These are phyloP conservation scores for Elaeis guineensis DNA, from an alignment of 176 grass and related monocot genomes.

Conservation along the genomic window DNA sequence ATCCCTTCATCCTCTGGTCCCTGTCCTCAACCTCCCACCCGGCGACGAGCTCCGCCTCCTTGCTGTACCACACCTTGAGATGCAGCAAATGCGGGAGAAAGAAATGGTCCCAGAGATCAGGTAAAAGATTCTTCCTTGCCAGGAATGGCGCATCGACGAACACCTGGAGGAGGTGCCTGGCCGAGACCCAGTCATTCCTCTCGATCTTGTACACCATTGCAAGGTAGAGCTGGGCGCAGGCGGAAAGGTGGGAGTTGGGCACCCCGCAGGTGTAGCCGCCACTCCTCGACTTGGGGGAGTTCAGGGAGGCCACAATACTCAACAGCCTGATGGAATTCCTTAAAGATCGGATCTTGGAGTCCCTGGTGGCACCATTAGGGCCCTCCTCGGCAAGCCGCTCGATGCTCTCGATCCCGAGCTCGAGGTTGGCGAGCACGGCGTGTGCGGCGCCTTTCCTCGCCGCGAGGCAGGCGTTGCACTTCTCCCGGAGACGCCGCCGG, in stretches of 20 bases:
- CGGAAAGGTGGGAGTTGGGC: slow-evolving; percentile 65
- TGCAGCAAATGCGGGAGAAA: slow-evolving; percentile 91
- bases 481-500: slow-evolving; percentile 49
- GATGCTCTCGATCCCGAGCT: slow-evolving; percentile 83
- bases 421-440: slow-evolving; percentile 76
- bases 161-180: slow-evolving; percentile 81
- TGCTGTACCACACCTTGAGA: slow-evolving; percentile 81
- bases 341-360: slow-evolving; percentile 81
- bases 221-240: slow-evolving; percentile 88
- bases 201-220: slow-evolving; percentile 83
- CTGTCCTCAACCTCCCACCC: slow-evolving; percentile 29
- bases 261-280: slow-evolving; percentile 40
- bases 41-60: slow-evolving; percentile 42
- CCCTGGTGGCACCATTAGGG: slow-evolving; percentile 13
- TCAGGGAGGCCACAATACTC: slow-evolving; percentile 77
- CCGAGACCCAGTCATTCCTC: slow-evolving; percentile 57
- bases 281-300: slow-evolving; percentile 9
- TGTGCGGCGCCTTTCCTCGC: slow-evolving; percentile 20
- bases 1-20: slow-evolving; percentile 37
- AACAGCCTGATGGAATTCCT: slow-evolving; percentile 85
- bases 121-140: slow-evolving; percentile 62
- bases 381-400: slow-evolving; percentile 63
- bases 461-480: slow-evolving; percentile 48
- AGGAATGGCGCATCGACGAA: slow-evolving; percentile 76
- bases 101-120: slow-evolving; percentile 92